phyloP scores from a whole-genome alignment of 140 eudicot genomes.

The Erigeron philadelphicus region DNA sequence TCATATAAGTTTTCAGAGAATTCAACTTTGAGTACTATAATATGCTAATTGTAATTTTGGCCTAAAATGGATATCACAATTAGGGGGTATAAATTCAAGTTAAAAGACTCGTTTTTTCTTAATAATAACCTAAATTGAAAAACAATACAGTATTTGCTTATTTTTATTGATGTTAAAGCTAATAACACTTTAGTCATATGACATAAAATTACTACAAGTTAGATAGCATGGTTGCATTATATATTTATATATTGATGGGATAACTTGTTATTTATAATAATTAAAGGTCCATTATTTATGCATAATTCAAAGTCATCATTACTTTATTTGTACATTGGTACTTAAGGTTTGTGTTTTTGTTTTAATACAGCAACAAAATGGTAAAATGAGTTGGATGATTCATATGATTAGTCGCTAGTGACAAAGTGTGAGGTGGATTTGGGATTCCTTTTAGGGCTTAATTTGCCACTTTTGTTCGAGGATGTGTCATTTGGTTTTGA shows the following conservation, averaged over 20 bases:
- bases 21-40: too few species aligned
- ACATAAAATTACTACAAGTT: slow-evolving; percentile 11
- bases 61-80: background rate
- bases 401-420: slow-evolving; percentile 22
- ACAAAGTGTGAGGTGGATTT: slow-evolving; percentile 30
- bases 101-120: background rate
- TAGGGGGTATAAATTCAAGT: background rate
- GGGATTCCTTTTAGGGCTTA: slow-evolving; percentile 19
- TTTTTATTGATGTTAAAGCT: background rate
- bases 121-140: background rate
- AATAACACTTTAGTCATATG: slow-evolving; percentile 9
- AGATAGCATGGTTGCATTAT: slow-evolving; percentile 18
- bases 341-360: background rate
- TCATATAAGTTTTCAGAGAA: too few species aligned
- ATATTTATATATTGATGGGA: slow-evolving; percentile 3
- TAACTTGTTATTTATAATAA: background rate
- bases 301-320: background rate
- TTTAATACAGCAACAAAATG: slow-evolving; percentile 18
- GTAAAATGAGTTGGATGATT: slow-evolving; percentile 30
- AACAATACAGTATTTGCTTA: background rate
- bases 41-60: too few species aligned
- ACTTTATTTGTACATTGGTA: background rate
- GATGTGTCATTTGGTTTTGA: background rate
- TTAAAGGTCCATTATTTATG: slow-evolving; percentile 5
- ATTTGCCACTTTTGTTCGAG: slow-evolving; percentile 19